Evolutionary conservation across 2,329 filamentous ascomycete genomes (phyloP), one percentile per base, ranked within the genome.

Genomic region (Pestalotiopsis sp.): DNA sequence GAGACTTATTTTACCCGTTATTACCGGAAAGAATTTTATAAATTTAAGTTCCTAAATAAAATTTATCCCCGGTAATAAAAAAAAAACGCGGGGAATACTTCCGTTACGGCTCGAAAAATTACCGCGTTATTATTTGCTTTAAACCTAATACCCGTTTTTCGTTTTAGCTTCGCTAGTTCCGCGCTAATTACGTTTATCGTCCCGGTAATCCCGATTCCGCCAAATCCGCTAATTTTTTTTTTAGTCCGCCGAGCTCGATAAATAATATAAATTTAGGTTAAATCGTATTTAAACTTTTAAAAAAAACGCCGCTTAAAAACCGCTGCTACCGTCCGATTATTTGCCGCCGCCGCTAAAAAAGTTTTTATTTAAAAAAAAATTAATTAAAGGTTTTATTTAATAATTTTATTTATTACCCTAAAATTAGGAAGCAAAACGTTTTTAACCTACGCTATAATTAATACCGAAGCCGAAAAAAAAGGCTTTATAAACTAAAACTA

Each of bases 161-260:
- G 26, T 30, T 1, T 1, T 30, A 30, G 1, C 5, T 30, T 1
- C 26, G 26, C 5, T 7, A 30, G 7, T 30, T 30, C 26, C 26
- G 26, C 1, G 26, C 5, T 6, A 6, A 7, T 6, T 30, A 30
- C 7, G 7, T 30, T 6, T 6, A 30, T n/a, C n/a, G n/a, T n/a
- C n/a, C n/a, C n/a, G n/a, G n/a, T 30, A 30, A 1, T 1, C 26
- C 26, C 26, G 26, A 30, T 6, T 30, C 6, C 1, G 26, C 26
- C 5, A 1, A 1, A 1, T 30, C 1, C 5, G 26, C 7, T 30
- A 30, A 5, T 5, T 5, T 1, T 1, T 7, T 7, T 6, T 30
- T 30, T 30, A 30, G 26, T 7, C 30, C 30, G 30, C 30, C 7
- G 7, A 9, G 30, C 30, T 9, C 7, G 7, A 30, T 9, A 44